Base-by-base conservation (phyloP, 2,329 filamentous ascomycete genomes). In the Microsporum ferrugineum region DNA sequence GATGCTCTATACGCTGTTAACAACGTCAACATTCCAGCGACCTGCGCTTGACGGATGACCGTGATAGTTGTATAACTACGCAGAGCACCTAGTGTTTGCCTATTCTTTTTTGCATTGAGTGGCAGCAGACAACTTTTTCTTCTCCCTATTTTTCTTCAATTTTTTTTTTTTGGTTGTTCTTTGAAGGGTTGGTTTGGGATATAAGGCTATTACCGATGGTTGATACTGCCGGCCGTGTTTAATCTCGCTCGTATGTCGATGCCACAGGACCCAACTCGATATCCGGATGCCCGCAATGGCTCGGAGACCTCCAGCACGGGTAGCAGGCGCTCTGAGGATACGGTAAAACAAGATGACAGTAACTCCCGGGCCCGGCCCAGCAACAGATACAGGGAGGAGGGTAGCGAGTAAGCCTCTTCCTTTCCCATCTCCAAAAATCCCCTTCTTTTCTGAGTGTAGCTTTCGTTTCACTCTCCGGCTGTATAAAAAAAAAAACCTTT, bases 251-350 rank as follows among this genome's bases (percentile, higher is more conserved):
- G n/a, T 27, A 57, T 57, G 55, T 57, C 55, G 17, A 38, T 41
- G 33, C 55, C 33, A 57, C 29, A 63, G 57, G 60, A 67, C 65
- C 68, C 67, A 57, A 70, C 72, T 60, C 68, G 69, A 56, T 69
- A 73, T 53, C 66, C 66, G 63, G 69, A 72, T 65, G 66, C 68
- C 34, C 71, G 74, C 57, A 71, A 75, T 66, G 74, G 72, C 61
- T 76, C 75, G n/a, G 72, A 71, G 61, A 74, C 71, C 67, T 74
- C 75, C 34, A 74, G 70, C 56, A 67, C 68, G 55, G 70, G 70
- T 58, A 76, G 73, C 66, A 72, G 69, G 66, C 65, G 69, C 38
- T 75, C 75, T 29, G 72, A 76, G 59, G 73, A 75, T 57, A 76
- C 73, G 1, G 66, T 76, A 34, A 73, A 66, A 60, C 67, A 62